These are phyloP conservation scores for Melanomma pulvis-pyrius DNA, from an alignment of 495 filamentous ascomycete species.

Conservation along the genomic window DNA sequence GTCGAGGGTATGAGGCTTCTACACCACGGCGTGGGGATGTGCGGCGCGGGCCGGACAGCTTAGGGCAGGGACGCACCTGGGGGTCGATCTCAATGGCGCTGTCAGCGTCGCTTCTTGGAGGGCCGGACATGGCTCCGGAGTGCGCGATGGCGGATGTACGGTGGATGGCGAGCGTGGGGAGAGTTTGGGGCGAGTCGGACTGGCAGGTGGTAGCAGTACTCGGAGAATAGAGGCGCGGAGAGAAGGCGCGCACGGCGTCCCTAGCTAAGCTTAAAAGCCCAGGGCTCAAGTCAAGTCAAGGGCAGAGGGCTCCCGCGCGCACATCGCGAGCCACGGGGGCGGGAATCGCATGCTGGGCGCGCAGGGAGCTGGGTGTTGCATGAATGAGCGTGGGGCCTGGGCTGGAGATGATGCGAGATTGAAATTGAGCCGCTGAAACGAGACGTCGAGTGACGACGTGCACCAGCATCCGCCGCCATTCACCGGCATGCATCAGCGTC, in stretches of 20 bases:
- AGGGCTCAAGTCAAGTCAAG: no score
- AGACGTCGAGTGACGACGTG: not conserved
- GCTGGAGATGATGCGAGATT: not conserved
- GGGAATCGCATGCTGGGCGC: not conserved
- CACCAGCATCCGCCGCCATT: not conserved
- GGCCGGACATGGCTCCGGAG: not conserved
- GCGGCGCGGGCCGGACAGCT: not conserved
- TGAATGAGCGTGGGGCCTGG: slow-evolving; percentile 6
- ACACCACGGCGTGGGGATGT: not conserved
- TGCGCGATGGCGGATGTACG: not conserved
- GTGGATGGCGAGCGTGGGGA: not conserved
- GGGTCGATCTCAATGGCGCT: slow-evolving; percentile 27
- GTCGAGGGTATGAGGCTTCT: not conserved
- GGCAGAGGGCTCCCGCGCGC: not conserved
- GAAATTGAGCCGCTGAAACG: not conserved
- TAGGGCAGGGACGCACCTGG: slow-evolving; percentile 4
- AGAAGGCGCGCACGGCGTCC: slow-evolving; percentile 1
- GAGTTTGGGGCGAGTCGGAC: not conserved
- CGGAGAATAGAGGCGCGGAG: not conserved
- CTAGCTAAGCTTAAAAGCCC: not conserved
- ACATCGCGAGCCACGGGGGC: slow-evolving; percentile 1
- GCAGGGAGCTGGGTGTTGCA: slow-evolving; percentile 1
- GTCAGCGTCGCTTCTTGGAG: slow-evolving; percentile 1
- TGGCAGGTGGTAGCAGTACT: not conserved
- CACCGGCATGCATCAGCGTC: not conserved